Conservation (phyloP, 2,329 filamentous ascomycete species). For the Xenosphaeropsis pyriputrescens region DNA sequence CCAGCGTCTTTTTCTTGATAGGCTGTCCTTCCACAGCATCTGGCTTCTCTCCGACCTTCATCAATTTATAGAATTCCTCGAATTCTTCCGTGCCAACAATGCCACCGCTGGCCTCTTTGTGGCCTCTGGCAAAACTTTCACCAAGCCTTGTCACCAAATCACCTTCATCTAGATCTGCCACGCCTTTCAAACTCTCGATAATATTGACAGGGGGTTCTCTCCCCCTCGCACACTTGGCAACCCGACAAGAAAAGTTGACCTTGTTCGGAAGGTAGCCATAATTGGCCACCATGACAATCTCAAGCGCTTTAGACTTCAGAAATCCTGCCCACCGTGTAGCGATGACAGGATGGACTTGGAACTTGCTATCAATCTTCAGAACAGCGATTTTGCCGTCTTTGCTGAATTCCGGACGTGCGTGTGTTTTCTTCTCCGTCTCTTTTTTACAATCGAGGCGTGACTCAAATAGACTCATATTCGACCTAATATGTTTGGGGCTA, state of each 20-base stretch:
- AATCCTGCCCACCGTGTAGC: slow-evolving; percentile 52
- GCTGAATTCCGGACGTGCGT: slow-evolving; percentile 47
- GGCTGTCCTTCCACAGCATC: slow-evolving; percentile 18
- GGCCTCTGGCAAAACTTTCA: slow-evolving; percentile 48
- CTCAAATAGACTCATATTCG: slow-evolving; percentile 30
- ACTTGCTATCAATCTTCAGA: slow-evolving; percentile 40
- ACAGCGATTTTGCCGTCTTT: slow-evolving; percentile 46
- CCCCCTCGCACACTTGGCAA: slow-evolving; percentile 38
- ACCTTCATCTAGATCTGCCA: slow-evolving; percentile 28
- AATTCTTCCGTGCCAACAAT: slow-evolving; percentile 46
- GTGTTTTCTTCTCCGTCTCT: slow-evolving; percentile 46
- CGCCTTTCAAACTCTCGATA: slow-evolving; percentile 37
- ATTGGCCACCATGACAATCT: slow-evolving; percentile 53
- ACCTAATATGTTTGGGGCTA: slow-evolving; percentile 34
- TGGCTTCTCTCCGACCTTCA: slow-evolving; percentile 41
- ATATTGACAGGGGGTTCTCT: slow-evolving; percentile 45
- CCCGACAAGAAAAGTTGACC: slow-evolving; percentile 53
- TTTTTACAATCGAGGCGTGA: slow-evolving; percentile 43
- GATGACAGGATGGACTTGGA: slow-evolving; percentile 53
- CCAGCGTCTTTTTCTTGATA: slow-evolving; percentile 19
- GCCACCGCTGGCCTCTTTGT: slow-evolving; percentile 53
- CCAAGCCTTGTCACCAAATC: slow-evolving; percentile 33
- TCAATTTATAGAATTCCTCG: slow-evolving; percentile 44
- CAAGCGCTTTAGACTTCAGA: slow-evolving; percentile 39
- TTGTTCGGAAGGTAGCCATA: slow-evolving; percentile 46